These are phyloP conservation scores for Leishmania arabica DNA, from an alignment of 208 protist species.

Conservation along the genomic window DNA sequence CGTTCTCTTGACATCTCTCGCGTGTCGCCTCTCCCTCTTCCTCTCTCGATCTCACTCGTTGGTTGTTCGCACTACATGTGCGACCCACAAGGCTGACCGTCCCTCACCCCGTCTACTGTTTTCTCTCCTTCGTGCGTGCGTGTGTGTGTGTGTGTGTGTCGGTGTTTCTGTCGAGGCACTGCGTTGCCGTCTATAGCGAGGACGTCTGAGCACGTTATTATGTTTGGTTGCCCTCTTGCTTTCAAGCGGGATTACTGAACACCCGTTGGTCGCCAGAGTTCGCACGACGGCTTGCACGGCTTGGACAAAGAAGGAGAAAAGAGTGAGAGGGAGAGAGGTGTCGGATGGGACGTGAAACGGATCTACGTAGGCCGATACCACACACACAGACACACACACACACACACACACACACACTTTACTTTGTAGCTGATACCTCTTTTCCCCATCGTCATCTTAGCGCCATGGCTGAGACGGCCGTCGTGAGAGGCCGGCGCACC, in stretches of 20 bases:
- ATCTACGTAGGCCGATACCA: not conserved
- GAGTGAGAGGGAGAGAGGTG: not conserved
- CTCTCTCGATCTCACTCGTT: not conserved
- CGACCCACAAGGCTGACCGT: no score
- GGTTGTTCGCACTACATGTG: not conserved
- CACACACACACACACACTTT: no score
- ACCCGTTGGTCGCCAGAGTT: no score
- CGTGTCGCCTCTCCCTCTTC: not conserved
- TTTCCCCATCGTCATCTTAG: not conserved
- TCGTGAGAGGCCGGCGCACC: constrained; percentile 15
- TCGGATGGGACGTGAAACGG: not conserved
- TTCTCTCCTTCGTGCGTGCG: not conserved
- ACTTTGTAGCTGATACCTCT: not conserved
- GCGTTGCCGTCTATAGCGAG: no score
- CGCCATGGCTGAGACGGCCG: not conserved
- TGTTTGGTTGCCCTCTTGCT: not conserved
- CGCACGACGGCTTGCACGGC: not conserved
- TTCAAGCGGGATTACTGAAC: not conserved
- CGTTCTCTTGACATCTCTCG: not conserved
- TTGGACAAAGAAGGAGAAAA: not conserved
- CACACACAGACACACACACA: no score
- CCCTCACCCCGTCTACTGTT: not conserved
- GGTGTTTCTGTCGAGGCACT: not conserved
- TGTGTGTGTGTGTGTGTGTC: not conserved
- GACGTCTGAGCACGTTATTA: no score